Evolutionary conservation across 345 rosid genomes (phyloP).

Genomic region (Rhodomyrtus tomentosa): DNA sequence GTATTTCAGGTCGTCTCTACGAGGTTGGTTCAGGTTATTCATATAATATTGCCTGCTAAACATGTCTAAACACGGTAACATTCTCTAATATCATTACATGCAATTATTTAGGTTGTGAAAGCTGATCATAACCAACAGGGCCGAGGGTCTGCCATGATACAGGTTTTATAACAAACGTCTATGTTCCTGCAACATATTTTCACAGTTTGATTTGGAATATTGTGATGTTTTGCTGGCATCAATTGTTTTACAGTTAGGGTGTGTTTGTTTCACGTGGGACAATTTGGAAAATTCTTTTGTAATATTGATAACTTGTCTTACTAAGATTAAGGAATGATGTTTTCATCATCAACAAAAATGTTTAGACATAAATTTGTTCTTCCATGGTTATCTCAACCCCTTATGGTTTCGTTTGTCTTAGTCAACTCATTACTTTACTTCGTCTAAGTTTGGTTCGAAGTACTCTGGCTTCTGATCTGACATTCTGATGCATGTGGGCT

Average conservation of each 20-base stretch:
- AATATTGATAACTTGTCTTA: background rate
- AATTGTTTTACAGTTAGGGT: background rate
- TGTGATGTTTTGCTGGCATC: background rate
- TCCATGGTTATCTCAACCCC: background rate
- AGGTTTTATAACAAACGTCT: conserved; percentile 8
- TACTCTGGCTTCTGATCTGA: background rate
- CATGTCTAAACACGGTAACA: background rate
- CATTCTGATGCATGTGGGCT: background rate
- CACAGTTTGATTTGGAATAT: background rate
- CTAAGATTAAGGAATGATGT: background rate
- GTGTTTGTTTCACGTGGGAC: background rate
- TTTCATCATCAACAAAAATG: background rate
- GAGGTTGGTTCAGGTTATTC: conserved; percentile 29
- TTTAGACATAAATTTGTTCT: background rate
- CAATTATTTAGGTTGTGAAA: conserved; percentile 47
- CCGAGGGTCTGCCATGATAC: conserved; percentile 90
- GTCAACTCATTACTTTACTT: background rate
- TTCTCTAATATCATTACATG: background rate
- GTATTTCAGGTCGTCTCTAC: conserved; percentile 53
- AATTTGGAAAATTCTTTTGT: background rate
- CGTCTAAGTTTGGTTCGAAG: background rate
- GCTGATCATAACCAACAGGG: conserved; percentile 83
- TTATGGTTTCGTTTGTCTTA: background rate
- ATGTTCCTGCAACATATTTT: background rate
- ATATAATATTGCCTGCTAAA: background rate